phyloP scores from a whole-genome alignment of 2,329 filamentous ascomycete genomes.

The Neocucurbitaria cava region DNA sequence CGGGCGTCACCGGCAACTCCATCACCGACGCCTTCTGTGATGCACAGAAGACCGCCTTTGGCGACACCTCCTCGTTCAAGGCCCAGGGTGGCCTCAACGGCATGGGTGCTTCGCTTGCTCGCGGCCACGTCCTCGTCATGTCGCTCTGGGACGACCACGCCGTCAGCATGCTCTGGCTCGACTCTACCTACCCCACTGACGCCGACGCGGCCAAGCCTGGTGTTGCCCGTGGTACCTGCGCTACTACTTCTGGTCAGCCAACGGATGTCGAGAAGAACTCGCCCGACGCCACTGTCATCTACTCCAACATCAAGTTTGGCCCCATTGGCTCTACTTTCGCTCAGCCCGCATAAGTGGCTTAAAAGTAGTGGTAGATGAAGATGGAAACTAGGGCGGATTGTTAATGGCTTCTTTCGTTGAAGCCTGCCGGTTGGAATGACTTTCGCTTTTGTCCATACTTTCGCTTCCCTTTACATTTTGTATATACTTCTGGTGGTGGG shows the following conservation, averaged over 20 bases:
- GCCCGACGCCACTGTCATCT: conserved; percentile 45
- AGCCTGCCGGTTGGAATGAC: too few relatives aligned
- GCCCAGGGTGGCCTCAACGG: conserved; percentile 62
- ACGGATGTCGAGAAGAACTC: conserved; percentile 46
- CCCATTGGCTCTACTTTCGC: conserved; percentile 50
- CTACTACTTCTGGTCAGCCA: conserved; percentile 45
- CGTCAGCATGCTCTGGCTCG: conserved; percentile 77
- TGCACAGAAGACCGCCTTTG: conserved; percentile 63
- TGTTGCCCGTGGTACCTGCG: conserved; percentile 47
- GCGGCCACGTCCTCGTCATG: conserved; percentile 71
- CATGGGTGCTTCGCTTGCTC: conserved; percentile 62
- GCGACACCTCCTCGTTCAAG: conserved; percentile 61
- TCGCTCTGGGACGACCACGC: conserved; percentile 70
- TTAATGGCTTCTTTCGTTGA: neutral
- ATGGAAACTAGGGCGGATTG: neutral
- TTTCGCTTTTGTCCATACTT: neutral
- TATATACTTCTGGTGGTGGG: conserved; percentile 16
- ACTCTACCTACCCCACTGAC: conserved; percentile 67
- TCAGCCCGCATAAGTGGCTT: conserved; percentile 33
- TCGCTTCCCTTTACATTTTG: conserved; percentile 2
- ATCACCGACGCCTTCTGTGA: conserved; percentile 67
- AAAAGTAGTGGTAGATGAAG: neutral
- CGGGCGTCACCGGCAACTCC: conserved; percentile 58
- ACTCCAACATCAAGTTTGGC: conserved; percentile 51
- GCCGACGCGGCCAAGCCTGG: conserved; percentile 41